Base-by-base conservation (phyloP, 2,329 filamentous ascomycete species). In the Exophiala sp. region DNA sequence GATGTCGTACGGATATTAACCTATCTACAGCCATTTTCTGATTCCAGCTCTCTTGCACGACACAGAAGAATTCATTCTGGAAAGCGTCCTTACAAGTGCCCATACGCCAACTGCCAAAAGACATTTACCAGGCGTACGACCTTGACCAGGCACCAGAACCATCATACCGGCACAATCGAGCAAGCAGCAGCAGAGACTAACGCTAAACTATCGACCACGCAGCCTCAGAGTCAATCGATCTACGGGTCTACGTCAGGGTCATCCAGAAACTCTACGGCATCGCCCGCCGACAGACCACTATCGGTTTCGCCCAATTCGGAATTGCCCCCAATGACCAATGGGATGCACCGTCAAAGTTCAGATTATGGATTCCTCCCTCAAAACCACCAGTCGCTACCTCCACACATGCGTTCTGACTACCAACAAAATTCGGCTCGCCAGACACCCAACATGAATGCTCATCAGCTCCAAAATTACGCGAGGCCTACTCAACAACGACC, bases 101-200 rank as follows among this genome's bases (percentile, higher is more conserved):
- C 91, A 1, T 97, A 94, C 65, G 91, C 91, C 55, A 91, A 96
- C 70, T 99, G 94, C 72, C 91, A 97, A 69, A 97, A 97, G 80
- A 97, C 92, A 0, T 99, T 99, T 67, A 99, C 94, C 8, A 86
- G 94, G 53, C 87, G 92, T 61, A 97, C 94, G 1, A 97, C 94
- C 2, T 78, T 99, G 58, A 99, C 92, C 2, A 85, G 94, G 47
- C 94, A 99, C 69, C 91, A 96, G 73, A 96, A 95, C 64, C 89
- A 95, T 65, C 94, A 97, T 71, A 95, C 88, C 16, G 94, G 92
- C 39, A 96, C 91, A 0, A 88, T 96, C 12, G 92, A 96, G 70
- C 92, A 97, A 71, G 90, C 92, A 7, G 91, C 91, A 2, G 89
- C 85, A 2, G 89, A 91, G 3, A 96, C 91, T 0, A 91, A 89